Conservation (phyloP, 805 yeast genomes). For the Torulaspora microellipsoides region DNA sequence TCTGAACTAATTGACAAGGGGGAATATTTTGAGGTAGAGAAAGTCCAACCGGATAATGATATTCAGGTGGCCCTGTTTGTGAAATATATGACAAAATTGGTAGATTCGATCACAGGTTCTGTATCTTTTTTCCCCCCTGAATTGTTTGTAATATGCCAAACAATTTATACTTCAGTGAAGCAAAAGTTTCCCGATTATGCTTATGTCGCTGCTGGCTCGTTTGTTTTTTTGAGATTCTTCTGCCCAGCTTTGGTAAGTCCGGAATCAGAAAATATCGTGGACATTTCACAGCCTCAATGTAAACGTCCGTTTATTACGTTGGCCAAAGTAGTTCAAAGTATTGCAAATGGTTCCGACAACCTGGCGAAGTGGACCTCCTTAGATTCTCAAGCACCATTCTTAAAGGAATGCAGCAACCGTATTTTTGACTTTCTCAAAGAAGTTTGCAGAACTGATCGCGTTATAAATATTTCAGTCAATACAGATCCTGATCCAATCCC, state of each 20-base stretch:
- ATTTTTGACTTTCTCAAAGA: conserved; percentile 41
- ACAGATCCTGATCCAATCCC: conserved; percentile 18
- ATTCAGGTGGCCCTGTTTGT: conserved; percentile 46
- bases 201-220: conserved; percentile 76
- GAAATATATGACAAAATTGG: conserved; percentile 50
- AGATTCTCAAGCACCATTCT: conserved; percentile 38
- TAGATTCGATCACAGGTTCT: conserved; percentile 56
- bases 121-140: conserved; percentile 61
- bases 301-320: conserved; percentile 69
- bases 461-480: conserved; percentile 20
- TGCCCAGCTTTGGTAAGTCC: conserved; percentile 93
- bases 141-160: conserved; percentile 63
- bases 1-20: conserved; percentile 46
- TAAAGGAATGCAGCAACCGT: conserved; percentile 37
- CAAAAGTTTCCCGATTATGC: conserved; percentile 64
- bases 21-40: conserved; percentile 64
- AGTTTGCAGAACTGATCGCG: conserved; percentile 28
- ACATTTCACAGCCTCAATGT: conserved; percentile 38
- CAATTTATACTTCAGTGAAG: conserved; percentile 53
- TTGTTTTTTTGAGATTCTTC: conserved; percentile 70
- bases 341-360: conserved; percentile 76
- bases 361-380: conserved; percentile 62
- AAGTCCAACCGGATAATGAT: conserved; percentile 37
- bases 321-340: conserved; percentile 78
- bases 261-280: conserved; percentile 44